Base-by-base conservation (phyloP, 2,329 filamentous ascomycete genomes). In the Alternaria dauci region DNA sequence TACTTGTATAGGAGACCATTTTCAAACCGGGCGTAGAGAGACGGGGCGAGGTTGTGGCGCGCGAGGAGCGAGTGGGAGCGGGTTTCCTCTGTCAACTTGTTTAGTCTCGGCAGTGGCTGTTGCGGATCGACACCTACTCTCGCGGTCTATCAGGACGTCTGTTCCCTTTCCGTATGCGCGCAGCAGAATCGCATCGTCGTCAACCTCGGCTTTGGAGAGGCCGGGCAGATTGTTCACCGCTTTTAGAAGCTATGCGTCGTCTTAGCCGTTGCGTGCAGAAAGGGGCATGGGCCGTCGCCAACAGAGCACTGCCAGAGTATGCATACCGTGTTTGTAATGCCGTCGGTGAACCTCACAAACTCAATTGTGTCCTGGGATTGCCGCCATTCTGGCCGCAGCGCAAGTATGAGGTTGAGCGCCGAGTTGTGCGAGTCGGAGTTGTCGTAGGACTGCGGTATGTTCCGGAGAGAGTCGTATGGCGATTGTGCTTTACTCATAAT, bases 1-100 rank as follows among this genome's bases (percentile, higher is more conserved):
- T 91, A 99, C 70, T 91, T 89, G 83, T 99, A 99, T 74, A 99
- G 86, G 81, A 99, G 92, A 69, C 95, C 95, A 77, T 99, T 99
- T 72, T 93, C 86, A 84, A 99, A 99, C 68, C 94, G 91, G 55
- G 94, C 95, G 60, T 98, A 86, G 53, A 99, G 85, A 62, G 91
- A 85, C 38, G 95, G 95, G 20, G 95, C 95, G 55, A 99, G 89
- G 71, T 89, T 88, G 72, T 93, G 85, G 69, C 87, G 88, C 81
- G 94, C 93, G 64, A 98, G 89, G 58, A 97, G 86, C 76, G 93
- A 93, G 81, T 99, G 95, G 76, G 88, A 87, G 59, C 79, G 83
- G 43, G 85, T 84, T 81, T 89, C 87, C 78, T 86, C 86, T 88
- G 73, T 63, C 20, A 5, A n/a, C 3, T 12, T 32, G 48, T 54